Conservation (phyloP, 2,329 filamentous ascomycete genomes). For the Hortaea werneckii region DNA sequence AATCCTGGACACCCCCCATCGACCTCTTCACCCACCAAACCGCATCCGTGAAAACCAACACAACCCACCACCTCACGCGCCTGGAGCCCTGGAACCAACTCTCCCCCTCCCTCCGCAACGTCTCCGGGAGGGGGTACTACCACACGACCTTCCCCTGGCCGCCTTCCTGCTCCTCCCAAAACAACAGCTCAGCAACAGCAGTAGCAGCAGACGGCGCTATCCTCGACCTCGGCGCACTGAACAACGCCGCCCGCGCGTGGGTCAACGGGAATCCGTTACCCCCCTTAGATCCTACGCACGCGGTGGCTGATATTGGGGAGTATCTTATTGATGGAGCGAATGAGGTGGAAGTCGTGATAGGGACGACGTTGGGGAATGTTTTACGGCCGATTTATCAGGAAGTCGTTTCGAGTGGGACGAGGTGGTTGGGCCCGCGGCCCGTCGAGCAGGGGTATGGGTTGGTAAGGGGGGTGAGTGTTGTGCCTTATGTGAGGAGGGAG, state of each 20-base stretch:
- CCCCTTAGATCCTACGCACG: slow-evolving; percentile 23
- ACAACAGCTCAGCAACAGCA: slow-evolving; percentile 6
- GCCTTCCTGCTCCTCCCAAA: background rate
- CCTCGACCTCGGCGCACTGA: slow-evolving; percentile 16
- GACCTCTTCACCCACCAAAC: background rate
- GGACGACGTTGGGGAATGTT: slow-evolving; percentile 17
- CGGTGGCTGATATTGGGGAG: slow-evolving; percentile 15
- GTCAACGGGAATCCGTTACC: slow-evolving; percentile 22
- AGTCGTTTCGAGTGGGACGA: too few relatives aligned
- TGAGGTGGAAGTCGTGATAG: slow-evolving; percentile 21
- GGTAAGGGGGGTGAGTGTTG: too few relatives aligned
- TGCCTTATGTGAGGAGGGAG: too few relatives aligned
- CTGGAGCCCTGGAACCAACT: background rate
- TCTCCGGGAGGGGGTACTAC: slow-evolving; percentile 28
- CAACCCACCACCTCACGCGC: background rate
- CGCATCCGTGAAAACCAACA: background rate
- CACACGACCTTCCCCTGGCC: slow-evolving; percentile 21
- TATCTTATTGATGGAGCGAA: slow-evolving; percentile 20
- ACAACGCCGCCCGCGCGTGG: slow-evolving; percentile 21
- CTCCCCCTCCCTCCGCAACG: slow-evolving; percentile 13
- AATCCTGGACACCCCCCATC: background rate
- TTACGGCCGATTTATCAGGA: too few relatives aligned
- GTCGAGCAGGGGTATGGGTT: too few relatives aligned
- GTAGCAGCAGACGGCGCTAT: slow-evolving; percentile 12
- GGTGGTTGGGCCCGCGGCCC: too few relatives aligned